phyloP scores from a whole-genome alignment of 2,329 filamentous ascomycete genomes.

The Hymenoscyphus scutula region DNA sequence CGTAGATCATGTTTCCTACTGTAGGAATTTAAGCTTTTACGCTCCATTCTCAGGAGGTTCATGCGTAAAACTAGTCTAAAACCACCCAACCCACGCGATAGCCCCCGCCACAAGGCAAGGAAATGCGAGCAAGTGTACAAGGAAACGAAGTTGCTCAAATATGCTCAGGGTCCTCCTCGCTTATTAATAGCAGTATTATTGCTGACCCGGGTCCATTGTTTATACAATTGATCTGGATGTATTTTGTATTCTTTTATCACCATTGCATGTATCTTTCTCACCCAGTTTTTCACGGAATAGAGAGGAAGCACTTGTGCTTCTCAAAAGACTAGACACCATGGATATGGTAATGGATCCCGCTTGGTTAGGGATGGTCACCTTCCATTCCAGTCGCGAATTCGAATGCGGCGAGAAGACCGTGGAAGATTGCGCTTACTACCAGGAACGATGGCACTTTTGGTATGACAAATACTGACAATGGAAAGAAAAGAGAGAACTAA shows the following conservation, averaged over 20 bases:
- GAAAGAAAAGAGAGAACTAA: not conserved
- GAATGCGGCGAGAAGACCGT: slow-evolving; percentile 23
- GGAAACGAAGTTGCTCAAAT: too few species aligned
- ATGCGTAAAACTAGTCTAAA: too few species aligned
- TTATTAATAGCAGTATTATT: not conserved
- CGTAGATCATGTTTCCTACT: not conserved
- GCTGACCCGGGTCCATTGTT: not conserved
- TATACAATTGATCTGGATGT: too few species aligned
- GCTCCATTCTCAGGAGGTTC: too few species aligned
- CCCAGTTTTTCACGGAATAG: not conserved
- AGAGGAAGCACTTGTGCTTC: not conserved
- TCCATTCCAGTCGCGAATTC: slow-evolving; percentile 40
- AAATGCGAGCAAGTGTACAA: too few species aligned
- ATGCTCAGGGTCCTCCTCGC: too few species aligned
- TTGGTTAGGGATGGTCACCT: slow-evolving; percentile 43
- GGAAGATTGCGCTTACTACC: not conserved
- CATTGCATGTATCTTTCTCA: not conserved
- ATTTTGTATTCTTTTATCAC: too few species aligned
- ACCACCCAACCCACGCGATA: too few species aligned
- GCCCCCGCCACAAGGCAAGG: too few species aligned
- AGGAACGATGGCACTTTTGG: not conserved
- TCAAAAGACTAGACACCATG: not conserved
- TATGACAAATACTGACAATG: not conserved
- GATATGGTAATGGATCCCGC: slow-evolving; percentile 16
- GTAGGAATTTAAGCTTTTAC: too few species aligned